These are phyloP conservation scores for Datura wrightii DNA, from an alignment of 257 asterid genomes.

Conservation along the genomic window DNA sequence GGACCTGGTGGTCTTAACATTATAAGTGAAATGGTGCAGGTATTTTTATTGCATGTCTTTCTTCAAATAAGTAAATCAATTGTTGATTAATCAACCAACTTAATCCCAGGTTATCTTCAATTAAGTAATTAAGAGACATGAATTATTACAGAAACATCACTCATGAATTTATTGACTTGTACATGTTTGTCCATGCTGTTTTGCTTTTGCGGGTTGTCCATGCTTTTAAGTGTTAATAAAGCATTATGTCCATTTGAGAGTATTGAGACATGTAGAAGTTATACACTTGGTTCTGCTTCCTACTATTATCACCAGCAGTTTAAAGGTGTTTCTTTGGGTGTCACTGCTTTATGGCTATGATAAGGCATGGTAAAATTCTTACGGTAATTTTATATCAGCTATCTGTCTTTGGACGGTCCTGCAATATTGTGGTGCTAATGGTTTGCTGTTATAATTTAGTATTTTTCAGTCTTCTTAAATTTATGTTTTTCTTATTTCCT, in stretches of 20 bases:
- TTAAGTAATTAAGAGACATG: neutral
- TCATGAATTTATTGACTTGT: neutral
- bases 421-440: constrained; percentile 14
- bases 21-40: constrained; percentile 92
- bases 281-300: neutral
- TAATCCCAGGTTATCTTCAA: neutral
- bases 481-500: constrained; percentile 36
- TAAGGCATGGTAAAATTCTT: constrained; percentile 1
- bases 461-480: constrained; percentile 12
- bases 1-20: constrained; percentile 91
- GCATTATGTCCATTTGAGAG: constrained; percentile 27
- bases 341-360: constrained; percentile 9
- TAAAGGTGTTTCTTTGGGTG: constrained; percentile 13
- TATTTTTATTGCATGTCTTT: constrained; percentile 45
- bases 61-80: constrained; percentile 15
- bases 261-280: constrained; percentile 7
- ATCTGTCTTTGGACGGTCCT: neutral
- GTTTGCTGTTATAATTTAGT: neutral
- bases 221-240: neutral
- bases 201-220: neutral
- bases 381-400: neutral
- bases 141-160: neutral
- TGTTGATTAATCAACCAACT: neutral
- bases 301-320: constrained; percentile 4
- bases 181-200: constrained; percentile 13